A percentile compares a stretch with the other conserved stretches of the same genome.
phyloP scores from a whole-genome alignment of 83 land plant genomes.

The Picea abies region DNA sequence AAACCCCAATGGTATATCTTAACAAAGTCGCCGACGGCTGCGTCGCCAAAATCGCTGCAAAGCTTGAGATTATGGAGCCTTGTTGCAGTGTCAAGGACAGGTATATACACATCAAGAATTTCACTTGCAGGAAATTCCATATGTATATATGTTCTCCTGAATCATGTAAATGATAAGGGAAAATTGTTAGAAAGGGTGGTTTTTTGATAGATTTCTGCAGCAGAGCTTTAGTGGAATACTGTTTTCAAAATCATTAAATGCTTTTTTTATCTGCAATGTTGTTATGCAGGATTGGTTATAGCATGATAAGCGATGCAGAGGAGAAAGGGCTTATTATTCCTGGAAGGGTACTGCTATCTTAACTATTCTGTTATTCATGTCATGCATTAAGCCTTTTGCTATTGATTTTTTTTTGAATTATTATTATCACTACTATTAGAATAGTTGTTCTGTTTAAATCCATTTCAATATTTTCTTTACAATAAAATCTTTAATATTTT shows the following conservation, averaged over 20 bases:
- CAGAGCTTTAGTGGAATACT: background rate
- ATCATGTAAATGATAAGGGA: background rate
- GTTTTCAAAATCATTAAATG: background rate
- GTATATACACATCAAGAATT: constrained; percentile 14
- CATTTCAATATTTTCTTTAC: no score
- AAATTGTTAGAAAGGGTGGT: background rate
- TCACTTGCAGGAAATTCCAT: background rate
- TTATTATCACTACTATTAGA: no score
- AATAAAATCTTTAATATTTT: no score
- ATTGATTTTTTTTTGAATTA: no score
- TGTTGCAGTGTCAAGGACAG: constrained; percentile 81
- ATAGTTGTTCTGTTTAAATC: no score
- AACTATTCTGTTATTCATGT: no score
- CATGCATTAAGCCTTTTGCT: no score
- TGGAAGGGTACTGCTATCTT: constrained; percentile 41
- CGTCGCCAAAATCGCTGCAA: constrained; percentile 69
- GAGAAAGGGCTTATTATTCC: constrained; percentile 66
- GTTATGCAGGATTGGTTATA: constrained; percentile 61
- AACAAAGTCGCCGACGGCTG: constrained; percentile 66
- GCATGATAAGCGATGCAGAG: constrained; percentile 78
- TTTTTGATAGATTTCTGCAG: background rate
- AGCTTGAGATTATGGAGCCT: constrained; percentile 79
- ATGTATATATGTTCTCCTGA: background rate
- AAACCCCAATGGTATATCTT: constrained; percentile 80
- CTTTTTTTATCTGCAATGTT: background rate